A percentile compares a stretch with the other conserved stretches of the same genome.
Conservation (phyloP, 768 basidiomycete species). For the Lactarius pseudohatsudake region DNA sequence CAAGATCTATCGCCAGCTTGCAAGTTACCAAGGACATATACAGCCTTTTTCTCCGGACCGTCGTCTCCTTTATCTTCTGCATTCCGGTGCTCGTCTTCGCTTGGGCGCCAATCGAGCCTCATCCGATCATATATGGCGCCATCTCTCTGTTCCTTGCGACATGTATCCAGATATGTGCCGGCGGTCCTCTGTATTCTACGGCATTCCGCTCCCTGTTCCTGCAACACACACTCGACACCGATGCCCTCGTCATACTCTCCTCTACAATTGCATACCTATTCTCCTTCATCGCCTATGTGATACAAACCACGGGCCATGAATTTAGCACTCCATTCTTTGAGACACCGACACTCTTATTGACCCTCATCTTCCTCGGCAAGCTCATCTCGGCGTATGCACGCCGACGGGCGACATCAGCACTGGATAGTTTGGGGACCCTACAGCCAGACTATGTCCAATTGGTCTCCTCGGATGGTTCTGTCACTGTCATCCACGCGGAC, state of each 20-base stretch:
- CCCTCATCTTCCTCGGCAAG: constrained; percentile 44
- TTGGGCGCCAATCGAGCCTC: constrained; percentile 41
- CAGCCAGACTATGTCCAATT: constrained; percentile 38
- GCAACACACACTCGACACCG: constrained; percentile 41
- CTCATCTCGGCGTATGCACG: constrained; percentile 41
- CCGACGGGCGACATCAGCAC: constrained; percentile 36
- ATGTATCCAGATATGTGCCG: constrained; percentile 39
- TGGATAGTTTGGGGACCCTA: constrained; percentile 38
- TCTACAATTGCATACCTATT: constrained; percentile 43
- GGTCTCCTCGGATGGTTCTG: constrained; percentile 31
- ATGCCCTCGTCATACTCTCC: constrained; percentile 41
- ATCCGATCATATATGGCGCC: constrained; percentile 38
- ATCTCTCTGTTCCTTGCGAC: constrained; percentile 42
- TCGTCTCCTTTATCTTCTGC: constrained; percentile 36
- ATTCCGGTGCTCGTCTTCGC: constrained; percentile 45
- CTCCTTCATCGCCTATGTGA: constrained; percentile 42
- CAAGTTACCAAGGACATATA: constrained; percentile 37
- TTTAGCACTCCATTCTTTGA: constrained; percentile 42
- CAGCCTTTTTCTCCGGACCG: constrained; percentile 35
- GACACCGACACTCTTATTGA: constrained; percentile 44
- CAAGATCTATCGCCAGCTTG: constrained; percentile 31
- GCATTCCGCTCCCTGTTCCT: constrained; percentile 40
- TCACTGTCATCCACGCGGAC: constrained; percentile 32
- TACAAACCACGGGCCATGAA: constrained; percentile 36
- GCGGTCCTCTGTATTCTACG: constrained; percentile 40